Base-by-base conservation (phyloP, 2,329 filamentous ascomycete species). In the Dactylellina leptospora region DNA sequence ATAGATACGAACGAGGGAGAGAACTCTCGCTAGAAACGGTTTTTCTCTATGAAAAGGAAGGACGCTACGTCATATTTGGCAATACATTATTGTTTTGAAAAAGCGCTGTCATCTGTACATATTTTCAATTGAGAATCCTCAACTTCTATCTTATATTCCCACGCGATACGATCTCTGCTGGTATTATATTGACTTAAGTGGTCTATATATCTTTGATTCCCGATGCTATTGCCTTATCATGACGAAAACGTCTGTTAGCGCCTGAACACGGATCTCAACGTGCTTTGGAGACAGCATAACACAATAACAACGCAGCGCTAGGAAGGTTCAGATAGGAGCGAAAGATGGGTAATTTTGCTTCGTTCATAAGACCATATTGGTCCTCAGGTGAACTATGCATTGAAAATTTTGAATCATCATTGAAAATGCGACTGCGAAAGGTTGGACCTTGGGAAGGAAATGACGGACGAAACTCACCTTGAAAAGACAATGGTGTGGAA, bases 321-420 rank as follows among this genome's bases (percentile, higher is more conserved):
- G 18, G 40, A 25, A 22, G 4, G 9, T 36, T 71, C 66, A 71
- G 66, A 71, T 71, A 71, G 66, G 66, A 71, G 66, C 66, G 66
- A 71, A 71, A 71, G 66, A 71, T 71, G 66, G 66, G 55, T 71
- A 71, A 71, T 71, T 70, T 36, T 62, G 58, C 53, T 62, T 71
- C 66, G 66, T 71, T 71, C 66, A 71, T 62, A 16, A 22, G 58
- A 51, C 58, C 30, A 59, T 38, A 33, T 11, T 18, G 40, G 66
- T 50, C 66, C 59, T 71, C 66, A 71, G 66, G 51, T 71, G 66
- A 71, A 71, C 66, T 71, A 71, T 71, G 66, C 66, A 58, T 71
- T 71, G 51, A 59, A 56, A 70, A 53, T 71, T 71, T 56, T 27
- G 56, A 38, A 71, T 71, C 66, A 71, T 71, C 66, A 71, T 63